phyloP scores from a whole-genome alignment of 257 asterid species.

The Datura wrightii region DNA sequence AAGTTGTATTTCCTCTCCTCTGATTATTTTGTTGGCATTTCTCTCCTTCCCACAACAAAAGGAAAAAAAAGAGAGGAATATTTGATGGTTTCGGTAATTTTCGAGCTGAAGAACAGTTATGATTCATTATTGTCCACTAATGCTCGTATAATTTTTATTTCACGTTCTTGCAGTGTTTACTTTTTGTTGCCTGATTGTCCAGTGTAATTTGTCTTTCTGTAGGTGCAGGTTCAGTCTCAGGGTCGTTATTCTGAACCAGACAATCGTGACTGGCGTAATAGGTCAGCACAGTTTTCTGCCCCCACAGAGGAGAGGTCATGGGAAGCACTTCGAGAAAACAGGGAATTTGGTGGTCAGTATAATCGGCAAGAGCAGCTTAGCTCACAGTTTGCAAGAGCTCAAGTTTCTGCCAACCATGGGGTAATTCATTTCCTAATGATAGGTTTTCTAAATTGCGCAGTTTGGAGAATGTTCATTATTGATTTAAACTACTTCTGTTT shows the following conservation, averaged over 20 bases:
- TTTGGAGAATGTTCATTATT: slow-evolving; percentile 1
- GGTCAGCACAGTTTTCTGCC: slow-evolving; percentile 48
- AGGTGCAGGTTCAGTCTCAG: slow-evolving; percentile 51
- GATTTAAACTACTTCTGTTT: background rate
- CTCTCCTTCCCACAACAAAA: background rate
- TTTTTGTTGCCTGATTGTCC: slow-evolving; percentile 8
- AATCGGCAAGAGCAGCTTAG: slow-evolving; percentile 44
- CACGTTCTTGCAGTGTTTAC: background rate
- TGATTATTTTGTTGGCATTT: background rate
- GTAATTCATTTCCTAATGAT: slow-evolving; percentile 36
- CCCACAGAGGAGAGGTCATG: slow-evolving; percentile 54
- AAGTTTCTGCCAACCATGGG: slow-evolving; percentile 60
- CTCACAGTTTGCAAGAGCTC: slow-evolving; percentile 54
- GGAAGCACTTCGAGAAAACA: slow-evolving; percentile 57
- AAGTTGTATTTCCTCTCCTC: slow-evolving; percentile 5
- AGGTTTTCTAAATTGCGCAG: background rate
- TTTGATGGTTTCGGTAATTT: slow-evolving; percentile 5
- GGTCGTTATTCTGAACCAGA: slow-evolving; percentile 72
- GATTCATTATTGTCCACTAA: background rate
- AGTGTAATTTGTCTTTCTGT: slow-evolving; percentile 22
- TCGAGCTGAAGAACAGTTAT: background rate
- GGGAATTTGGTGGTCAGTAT: slow-evolving; percentile 36
- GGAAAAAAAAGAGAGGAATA: background rate
- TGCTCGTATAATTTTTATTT: background rate
- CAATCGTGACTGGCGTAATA: slow-evolving; percentile 66